Evolutionary conservation across 1,284 basidiomycete species (phyloP), one percentile per base, ranked within the genome.

Genomic region (Trichosporon asahii): DNA sequence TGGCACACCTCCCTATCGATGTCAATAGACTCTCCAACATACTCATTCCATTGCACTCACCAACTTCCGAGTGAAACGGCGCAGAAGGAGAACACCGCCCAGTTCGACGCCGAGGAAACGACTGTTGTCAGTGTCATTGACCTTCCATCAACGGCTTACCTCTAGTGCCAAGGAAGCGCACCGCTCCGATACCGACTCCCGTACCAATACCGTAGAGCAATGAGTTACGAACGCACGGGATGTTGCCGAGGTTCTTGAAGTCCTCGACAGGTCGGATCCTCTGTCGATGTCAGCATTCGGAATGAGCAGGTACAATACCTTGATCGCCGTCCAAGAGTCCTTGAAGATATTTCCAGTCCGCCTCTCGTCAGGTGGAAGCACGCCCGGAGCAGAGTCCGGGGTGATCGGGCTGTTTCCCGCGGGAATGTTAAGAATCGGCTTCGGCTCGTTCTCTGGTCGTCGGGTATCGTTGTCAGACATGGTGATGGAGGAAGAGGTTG

Each of bases 181-280:
- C 74, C 3, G 78, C 78, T 2, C 81, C 82, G 27, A 83, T 70
- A 1, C 78, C 81, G 0, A 74, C 66, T 21, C 81, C 82, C 18
- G 78, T 79, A 7, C 74, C 79, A 29, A 84, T 83, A n/a, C 80
- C 82, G 70, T 80, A 80, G 40, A 84, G 70, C 67, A 82, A 71
- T 71, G 78, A 77, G 53, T 78, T 76, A 63, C 84, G 71, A n/a
- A 78, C 74, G 67, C 83, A 82, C 33, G 83, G 82, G 64, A 80
- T 76, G 55, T 75, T 65, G 9, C 77, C 79, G 35, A 82, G 78
- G 63, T 76, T 74, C 66, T 76, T 68, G 27, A 79, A 68, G 68
- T 78, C 76, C 12, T 75, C 64, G 2, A 67, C n/a, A 3, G 65
- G 29, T 15, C 57, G 35, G 37, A 70, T 67, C 12, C 64, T 53